A percentile compares a stretch with the other conserved stretches of the same genome.
Conservation (phyloP, 805 yeast species). For the Phaffomyces thermotolerans region DNA sequence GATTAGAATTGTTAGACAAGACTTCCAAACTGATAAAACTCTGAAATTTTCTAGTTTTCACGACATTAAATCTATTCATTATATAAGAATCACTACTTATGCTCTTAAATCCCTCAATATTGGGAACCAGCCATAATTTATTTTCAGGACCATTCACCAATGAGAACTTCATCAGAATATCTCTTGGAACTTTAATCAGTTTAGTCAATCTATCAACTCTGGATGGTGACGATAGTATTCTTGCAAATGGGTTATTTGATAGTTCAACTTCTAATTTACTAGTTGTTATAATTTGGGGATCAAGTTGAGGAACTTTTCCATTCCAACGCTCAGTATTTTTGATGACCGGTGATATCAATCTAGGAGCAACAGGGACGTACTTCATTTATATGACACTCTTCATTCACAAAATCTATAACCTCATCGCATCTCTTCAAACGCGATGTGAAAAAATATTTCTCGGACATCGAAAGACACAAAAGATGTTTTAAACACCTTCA, state of each 20-base stretch:
- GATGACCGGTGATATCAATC: conserved; percentile 8
- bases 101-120: conserved; percentile 2
- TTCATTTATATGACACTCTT: not conserved
- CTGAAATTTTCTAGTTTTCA: conserved; percentile 6
- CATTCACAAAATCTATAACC: not conserved
- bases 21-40: conserved; percentile 14
- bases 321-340: conserved; percentile 7
- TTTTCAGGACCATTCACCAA: conserved; percentile 3
- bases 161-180: conserved; percentile 6
- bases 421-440: not conserved
- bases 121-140: conserved; percentile 10
- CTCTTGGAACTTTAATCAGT: conserved; percentile 16
- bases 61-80: conserved; percentile 3
- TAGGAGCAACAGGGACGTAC: conserved; percentile 8
- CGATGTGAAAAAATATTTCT: not conserved
- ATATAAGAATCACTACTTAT: conserved; percentile 11
- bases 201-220: conserved; percentile 33
- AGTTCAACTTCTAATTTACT: conserved; percentile 10
- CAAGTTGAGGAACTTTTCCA: conserved; percentile 1
- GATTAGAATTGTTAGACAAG: conserved; percentile 5
- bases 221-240: conserved; percentile 34
- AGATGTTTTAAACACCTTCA: too few relatives aligned
- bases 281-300: not conserved
- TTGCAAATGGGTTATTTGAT: conserved; percentile 31
- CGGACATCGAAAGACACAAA: not conserved